These are phyloP conservation scores for Rhynchospora pubera DNA, from an alignment of 176 grass and related monocot species.

Conservation along the genomic window DNA sequence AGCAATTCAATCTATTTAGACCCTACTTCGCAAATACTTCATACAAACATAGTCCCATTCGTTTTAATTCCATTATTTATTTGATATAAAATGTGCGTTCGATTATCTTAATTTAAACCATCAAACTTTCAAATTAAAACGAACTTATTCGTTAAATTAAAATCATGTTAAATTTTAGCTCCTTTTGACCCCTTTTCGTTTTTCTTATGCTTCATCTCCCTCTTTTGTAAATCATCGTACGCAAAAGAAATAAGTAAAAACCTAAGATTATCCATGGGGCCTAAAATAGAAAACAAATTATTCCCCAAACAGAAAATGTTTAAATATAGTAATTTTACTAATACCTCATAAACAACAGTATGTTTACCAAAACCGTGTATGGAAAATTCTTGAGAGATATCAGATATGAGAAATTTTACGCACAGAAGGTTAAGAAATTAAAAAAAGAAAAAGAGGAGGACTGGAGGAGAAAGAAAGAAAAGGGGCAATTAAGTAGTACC, in stretches of 20 bases:
- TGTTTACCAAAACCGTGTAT: background rate
- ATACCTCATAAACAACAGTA: background rate
- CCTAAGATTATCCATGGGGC: background rate
- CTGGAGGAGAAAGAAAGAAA: background rate
- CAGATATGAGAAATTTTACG: background rate
- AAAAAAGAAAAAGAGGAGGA: no score
- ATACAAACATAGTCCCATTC: no score
- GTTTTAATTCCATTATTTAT: no score
- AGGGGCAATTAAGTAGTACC: constrained; percentile 1
- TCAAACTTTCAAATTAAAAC: background rate
- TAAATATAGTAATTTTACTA: background rate
- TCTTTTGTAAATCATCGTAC: background rate
- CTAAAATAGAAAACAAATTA: background rate
- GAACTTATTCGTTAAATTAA: background rate
- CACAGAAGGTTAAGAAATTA: background rate
- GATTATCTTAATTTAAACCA: background rate
- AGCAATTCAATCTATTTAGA: no score
- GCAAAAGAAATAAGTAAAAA: background rate
- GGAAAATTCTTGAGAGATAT: background rate
- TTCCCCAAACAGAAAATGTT: background rate
- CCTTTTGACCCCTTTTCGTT: background rate
- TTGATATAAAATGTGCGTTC: no score
- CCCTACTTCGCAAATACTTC: no score
- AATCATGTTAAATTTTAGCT: background rate
- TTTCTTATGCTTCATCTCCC: background rate